phyloP scores from a whole-genome alignment of 2,329 filamentous ascomycete genomes.

The Colletotrichum liaoningense region DNA sequence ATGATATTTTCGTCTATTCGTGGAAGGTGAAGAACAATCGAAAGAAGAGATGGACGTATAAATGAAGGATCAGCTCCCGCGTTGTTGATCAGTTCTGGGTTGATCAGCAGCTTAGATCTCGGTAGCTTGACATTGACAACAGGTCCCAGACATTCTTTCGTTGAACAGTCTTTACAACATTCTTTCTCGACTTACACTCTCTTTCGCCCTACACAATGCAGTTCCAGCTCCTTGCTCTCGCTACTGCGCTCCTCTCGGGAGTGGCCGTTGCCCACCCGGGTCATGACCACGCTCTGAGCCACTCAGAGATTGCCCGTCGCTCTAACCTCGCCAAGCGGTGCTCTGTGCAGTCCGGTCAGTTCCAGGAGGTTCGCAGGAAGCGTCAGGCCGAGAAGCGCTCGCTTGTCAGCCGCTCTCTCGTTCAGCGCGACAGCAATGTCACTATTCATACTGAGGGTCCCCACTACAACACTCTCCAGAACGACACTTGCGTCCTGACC shows the following conservation, averaged over 20 bases:
- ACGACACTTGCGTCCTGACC: constrained; percentile 37
- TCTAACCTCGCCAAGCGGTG: constrained; percentile 23
- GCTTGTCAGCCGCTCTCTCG: constrained; percentile 17
- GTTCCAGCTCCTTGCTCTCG: constrained; percentile 12
- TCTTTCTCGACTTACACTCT: constrained; percentile 3
- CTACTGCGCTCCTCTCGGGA: constrained; percentile 15
- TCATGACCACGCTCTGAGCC: constrained; percentile 49
- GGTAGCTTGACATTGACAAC: not conserved
- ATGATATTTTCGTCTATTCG: not conserved
- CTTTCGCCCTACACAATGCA: not conserved
- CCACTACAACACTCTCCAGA: constrained; percentile 35
- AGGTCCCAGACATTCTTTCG: not conserved
- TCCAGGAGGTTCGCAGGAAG: constrained; percentile 21
- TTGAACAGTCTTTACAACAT: not conserved
- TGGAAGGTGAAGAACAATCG: not conserved
- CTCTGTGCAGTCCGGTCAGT: constrained; percentile 13
- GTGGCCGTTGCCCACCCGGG: constrained; percentile 55
- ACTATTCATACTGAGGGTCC: constrained; percentile 26
- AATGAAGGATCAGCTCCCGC: constrained; percentile 1
- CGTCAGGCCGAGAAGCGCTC: constrained; percentile 28
- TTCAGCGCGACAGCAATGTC: constrained; percentile 10
- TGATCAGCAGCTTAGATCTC: not conserved
- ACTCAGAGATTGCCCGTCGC: constrained; percentile 23
- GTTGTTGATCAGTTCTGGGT: not conserved
- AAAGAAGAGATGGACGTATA: constrained; percentile 5